A percentile compares a stretch with the other conserved stretches of the same genome.
Evolutionary conservation across 140 eudicot genomes (phyloP).

Genomic region (Anethum foeniculum): DNA sequence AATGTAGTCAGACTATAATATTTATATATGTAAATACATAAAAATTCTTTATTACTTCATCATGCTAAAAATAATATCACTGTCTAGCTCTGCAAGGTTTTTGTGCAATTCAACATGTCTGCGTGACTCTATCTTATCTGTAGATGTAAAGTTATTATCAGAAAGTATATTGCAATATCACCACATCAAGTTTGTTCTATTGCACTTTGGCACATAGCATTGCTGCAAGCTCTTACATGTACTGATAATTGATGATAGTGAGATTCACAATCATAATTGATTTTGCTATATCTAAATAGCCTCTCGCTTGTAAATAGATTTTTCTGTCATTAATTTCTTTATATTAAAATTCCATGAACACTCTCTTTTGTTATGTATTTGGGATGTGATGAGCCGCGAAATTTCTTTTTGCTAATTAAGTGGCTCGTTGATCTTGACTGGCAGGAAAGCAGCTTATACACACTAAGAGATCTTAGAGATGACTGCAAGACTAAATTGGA

Average conservation of each 20-base stretch:
- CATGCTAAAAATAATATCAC: neutral
- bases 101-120: neutral
- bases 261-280: too few species aligned
- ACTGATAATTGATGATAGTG: too few species aligned
- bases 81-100: neutral
- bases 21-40: neutral
- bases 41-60: neutral
- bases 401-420: too few species aligned
- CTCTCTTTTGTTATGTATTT: slow-evolving; percentile 9
- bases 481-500: slow-evolving; percentile 47
- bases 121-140: neutral
- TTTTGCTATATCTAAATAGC: too few species aligned
- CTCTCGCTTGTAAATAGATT: neutral
- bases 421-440: neutral
- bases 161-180: too few species aligned
- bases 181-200: too few species aligned
- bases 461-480: slow-evolving; percentile 51
- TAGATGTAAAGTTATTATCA: neutral
- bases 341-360: neutral
- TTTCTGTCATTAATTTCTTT: neutral
- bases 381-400: neutral
- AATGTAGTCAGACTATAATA: neutral
- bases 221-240: too few species aligned
- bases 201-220: too few species aligned
- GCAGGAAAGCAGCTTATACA: slow-evolving; percentile 57